Conservation (phyloP, 805 yeast genomes). For the Hanseniaspora meyeri region DNA sequence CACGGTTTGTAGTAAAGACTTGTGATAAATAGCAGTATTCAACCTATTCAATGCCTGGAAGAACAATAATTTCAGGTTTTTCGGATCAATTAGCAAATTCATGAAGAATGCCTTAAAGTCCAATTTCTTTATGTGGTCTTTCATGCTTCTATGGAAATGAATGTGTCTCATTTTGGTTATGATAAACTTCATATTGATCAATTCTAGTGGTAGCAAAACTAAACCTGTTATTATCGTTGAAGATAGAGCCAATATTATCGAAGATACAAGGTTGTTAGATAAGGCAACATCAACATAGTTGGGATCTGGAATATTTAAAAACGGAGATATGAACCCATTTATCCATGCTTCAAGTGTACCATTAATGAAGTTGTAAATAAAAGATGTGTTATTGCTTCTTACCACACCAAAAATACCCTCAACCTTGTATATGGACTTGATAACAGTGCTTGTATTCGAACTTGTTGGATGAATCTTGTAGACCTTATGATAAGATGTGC, state of each 20-base stretch:
- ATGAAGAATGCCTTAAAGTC: slow-evolving; percentile 27
- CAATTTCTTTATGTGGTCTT: slow-evolving; percentile 48
- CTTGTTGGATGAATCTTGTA: slow-evolving; percentile 43
- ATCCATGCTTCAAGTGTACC: slow-evolving; percentile 83
- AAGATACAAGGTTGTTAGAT: slow-evolving; percentile 59
- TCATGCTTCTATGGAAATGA: slow-evolving; percentile 47
- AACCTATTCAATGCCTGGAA: slow-evolving; percentile 62
- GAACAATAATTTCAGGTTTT: slow-evolving; percentile 47
- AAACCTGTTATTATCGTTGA: slow-evolving; percentile 66
- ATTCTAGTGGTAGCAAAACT: slow-evolving; percentile 64
- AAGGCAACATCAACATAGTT: slow-evolving; percentile 70
- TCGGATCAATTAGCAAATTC: slow-evolving; percentile 20
- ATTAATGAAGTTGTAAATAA: slow-evolving; percentile 60
- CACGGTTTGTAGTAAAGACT: slow-evolving; percentile 48
- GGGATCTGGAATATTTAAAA: slow-evolving; percentile 77
- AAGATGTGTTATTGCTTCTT: slow-evolving; percentile 68
- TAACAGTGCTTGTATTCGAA: slow-evolving; percentile 52
- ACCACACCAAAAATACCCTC: slow-evolving; percentile 64
- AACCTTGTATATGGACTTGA: slow-evolving; percentile 49
- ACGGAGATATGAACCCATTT: slow-evolving; percentile 73
- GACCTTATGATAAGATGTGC: slow-evolving; percentile 5
- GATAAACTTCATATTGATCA: slow-evolving; percentile 66
- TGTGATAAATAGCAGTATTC: slow-evolving; percentile 46
- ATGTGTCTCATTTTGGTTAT: slow-evolving; percentile 33
- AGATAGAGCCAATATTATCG: slow-evolving; percentile 53